Base-by-base conservation (phyloP, 164 flowering plant genomes). In the Kalanchoe fedtschenkoi region DNA sequence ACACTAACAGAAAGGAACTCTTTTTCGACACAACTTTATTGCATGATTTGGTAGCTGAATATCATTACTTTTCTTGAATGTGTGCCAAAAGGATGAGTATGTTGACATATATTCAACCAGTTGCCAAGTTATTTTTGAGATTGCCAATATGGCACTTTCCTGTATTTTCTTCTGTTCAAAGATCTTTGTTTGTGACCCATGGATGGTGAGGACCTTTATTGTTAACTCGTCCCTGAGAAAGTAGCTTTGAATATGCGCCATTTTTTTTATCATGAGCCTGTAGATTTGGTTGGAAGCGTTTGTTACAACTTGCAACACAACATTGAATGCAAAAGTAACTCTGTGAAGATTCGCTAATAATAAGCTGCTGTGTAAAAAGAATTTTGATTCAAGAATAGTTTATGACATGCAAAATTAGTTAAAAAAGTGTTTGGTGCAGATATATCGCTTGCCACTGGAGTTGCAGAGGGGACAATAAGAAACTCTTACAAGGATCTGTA, bases 391-490 rank as follows among this genome's bases (percentile, higher is more conserved):
- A 16, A 30, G 13, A n/a, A 32, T 33, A 34, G 61, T 34, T 34
- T n/a, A n/a, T 34, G 24, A 24, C 22, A 9, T 34, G 29, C 28
- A 33, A 29, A 24, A 5, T 57, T 62, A 30, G 60, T 55, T 59
- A 35, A n/a, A 55, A 54, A 10, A 59, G 38, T 21, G 28, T 33
- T 58, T 46, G 15, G 35, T 71, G 77, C 84, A 85, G 91, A 83
- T 70, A 75, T 85, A 11, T 79, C 88, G 8, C 47, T 80, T 26
- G 88, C 86, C 1, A 85, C 91, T 24, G 86, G 86, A 58, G 91
- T 83, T 38, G 91, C 91, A 0, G 88, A 85, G 72, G 88, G 86
- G 30, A 85, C 91, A 28, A 83, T 85, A 39, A 68, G 84, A 67
- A 85, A 83, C 67, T 75, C 88, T 5, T 85, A 76, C 74, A 85